Evolutionary conservation across 2,329 filamentous ascomycete species (phyloP).

Genomic region (Chaetoscypha palmicola): DNA sequence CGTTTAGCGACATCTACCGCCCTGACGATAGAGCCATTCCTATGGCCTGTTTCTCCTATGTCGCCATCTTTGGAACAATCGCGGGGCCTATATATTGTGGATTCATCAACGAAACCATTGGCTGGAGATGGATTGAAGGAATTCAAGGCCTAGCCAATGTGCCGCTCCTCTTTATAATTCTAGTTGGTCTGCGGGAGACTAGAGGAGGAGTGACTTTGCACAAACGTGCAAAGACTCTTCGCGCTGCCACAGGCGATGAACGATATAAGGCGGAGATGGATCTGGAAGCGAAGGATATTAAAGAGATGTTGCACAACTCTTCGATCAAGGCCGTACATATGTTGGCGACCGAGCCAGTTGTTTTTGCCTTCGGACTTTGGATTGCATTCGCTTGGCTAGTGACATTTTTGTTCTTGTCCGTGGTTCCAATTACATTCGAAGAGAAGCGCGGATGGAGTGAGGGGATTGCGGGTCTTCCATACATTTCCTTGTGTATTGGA

Average conservation of each 20-base stretch:
- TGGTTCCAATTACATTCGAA: conserved; percentile 69
- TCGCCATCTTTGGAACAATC: conserved; percentile 68
- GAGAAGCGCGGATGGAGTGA: conserved; percentile 59
- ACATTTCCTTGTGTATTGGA: conserved; percentile 39
- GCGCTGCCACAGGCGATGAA: conserved; percentile 55
- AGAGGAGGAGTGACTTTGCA: conserved; percentile 72
- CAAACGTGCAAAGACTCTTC: conserved; percentile 60
- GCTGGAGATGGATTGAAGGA: conserved; percentile 85
- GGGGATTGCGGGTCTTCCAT: conserved; percentile 56
- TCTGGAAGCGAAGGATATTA: conserved; percentile 45
- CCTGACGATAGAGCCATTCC: conserved; percentile 72
- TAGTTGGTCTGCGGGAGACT: conserved; percentile 72
- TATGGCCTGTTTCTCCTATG: conserved; percentile 78
- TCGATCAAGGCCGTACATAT: conserved; percentile 65
- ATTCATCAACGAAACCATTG: conserved; percentile 51
- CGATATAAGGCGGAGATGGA: conserved; percentile 45
- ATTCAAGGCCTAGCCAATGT: conserved; percentile 66
- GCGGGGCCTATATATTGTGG: conserved; percentile 59
- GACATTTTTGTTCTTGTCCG: conserved; percentile 74
- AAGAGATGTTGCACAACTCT: conserved; percentile 64
- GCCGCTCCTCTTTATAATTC: conserved; percentile 55
- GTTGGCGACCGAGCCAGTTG: conserved; percentile 67
- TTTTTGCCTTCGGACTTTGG: conserved; percentile 84
- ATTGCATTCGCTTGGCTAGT: conserved; percentile 83
- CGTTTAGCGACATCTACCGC: conserved; percentile 78